Evolutionary conservation across 1,284 basidiomycete genomes (phyloP), one percentile per base, ranked within the genome.

Genomic region (Sporisorium iseilematis-ciliati): DNA sequence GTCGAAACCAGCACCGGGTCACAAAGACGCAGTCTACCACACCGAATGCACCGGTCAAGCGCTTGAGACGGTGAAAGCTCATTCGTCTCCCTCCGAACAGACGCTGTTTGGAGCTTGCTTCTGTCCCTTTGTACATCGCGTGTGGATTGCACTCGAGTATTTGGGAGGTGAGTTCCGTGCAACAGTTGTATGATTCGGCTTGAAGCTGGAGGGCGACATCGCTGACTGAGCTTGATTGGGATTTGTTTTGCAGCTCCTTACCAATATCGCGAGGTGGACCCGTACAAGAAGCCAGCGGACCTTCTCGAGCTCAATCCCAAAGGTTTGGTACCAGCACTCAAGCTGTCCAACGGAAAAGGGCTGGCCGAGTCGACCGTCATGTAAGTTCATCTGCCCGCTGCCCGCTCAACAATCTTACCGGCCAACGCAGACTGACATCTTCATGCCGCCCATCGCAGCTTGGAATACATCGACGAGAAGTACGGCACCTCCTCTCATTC

Each of bases 221-320:
- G 12, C 88, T 11, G 57, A 68, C 46, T 52, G 23, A 25, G 5
- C 31, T 45, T 18, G 21, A 8, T n/a, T 4, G 6, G n/a, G n/a
- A 2, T 10, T 10, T 4, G 14, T 16, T 5, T 14, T 25, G 6
- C 58, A 75, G 72, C 62, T 26, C 78, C 73, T 11, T 75, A 72
- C 40, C 64, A 58, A 56, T 77, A 91, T 90, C 51, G 66, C 78
- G 91, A 93, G 85, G 91, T 93, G 29, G 91, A 93, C 84, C 91
- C 92, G 1, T 93, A 93, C 87, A 89, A 90, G 86, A 93, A 93
- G 79, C 91, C 92, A 0, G 85, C 89, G 55, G 91, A 91, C 38
- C 88, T 93, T n/a, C 86, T 93, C 12, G 90, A 92, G 55, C 88
- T 92, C 18, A 92, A 91, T 21, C 91, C 92, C 0, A 92, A 92